Percentiles rank a stretch among this genome's conserved stretches.
These are phyloP conservation scores for Musa schizocarpa DNA, from an alignment of 176 grass and related monocot genomes.

Conservation along the genomic window DNA sequence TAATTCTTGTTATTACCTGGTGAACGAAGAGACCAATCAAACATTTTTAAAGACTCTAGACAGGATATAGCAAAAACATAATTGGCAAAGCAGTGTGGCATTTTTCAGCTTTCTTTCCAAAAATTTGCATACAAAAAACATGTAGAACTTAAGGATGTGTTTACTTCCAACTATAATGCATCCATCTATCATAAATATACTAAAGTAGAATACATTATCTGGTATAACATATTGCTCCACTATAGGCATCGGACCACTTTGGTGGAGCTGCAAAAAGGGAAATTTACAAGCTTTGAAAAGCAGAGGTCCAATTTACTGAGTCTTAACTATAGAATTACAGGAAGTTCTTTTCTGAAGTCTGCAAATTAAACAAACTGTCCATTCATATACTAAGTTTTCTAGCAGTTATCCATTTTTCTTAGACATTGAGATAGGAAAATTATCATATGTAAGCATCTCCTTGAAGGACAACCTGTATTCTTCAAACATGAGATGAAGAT, in stretches of 20 bases:
- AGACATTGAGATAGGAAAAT: too few relatives aligned
- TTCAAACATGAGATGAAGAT: too few relatives aligned
- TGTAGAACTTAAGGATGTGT: not conserved
- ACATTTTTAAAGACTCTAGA: not conserved
- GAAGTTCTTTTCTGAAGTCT: too few relatives aligned
- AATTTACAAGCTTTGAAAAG: not conserved
- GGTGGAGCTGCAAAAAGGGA: not conserved
- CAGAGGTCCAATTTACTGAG: too few relatives aligned
- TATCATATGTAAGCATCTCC: too few relatives aligned
- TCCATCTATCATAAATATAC: not conserved
- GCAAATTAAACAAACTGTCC: too few relatives aligned
- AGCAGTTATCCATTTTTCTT: too few relatives aligned
- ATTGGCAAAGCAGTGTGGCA: not conserved
- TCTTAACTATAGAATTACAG: too few relatives aligned
- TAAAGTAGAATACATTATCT: not conserved
- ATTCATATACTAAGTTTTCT: too few relatives aligned
- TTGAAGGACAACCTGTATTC: too few relatives aligned
- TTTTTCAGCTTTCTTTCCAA: not conserved
- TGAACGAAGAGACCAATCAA: not conserved
- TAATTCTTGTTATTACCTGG: slow-evolving; percentile 92
- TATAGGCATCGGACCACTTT: not conserved
- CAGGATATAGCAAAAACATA: not conserved
- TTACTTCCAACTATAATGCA: not conserved
- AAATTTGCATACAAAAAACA: not conserved
- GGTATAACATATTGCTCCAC: not conserved